phyloP scores from a whole-genome alignment of 345 rosid genomes.

The Alliaria petiolata region DNA sequence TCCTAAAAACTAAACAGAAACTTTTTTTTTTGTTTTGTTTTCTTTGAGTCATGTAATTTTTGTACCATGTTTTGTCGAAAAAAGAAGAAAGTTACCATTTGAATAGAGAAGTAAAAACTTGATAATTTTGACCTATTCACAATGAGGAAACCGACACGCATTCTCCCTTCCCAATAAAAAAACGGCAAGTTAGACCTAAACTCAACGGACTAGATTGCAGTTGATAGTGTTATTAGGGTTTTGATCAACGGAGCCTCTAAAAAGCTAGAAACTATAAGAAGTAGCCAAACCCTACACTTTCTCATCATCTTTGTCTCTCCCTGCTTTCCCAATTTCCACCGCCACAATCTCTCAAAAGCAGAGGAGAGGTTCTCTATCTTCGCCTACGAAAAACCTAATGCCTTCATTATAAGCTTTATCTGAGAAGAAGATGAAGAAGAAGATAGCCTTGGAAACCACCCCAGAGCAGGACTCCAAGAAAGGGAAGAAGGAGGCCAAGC shows the following conservation, averaged over 20 bases:
- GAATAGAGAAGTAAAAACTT: not conserved
- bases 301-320: slow-evolving; percentile 8
- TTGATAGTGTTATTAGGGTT: slow-evolving; percentile 5
- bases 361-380: slow-evolving; percentile 13
- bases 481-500: slow-evolving; percentile 36
- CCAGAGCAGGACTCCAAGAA: slow-evolving; percentile 45
- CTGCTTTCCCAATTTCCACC: slow-evolving; percentile 2
- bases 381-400: slow-evolving; percentile 30
- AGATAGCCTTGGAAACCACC: slow-evolving; percentile 31
- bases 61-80: not conserved
- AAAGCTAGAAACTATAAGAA: not conserved
- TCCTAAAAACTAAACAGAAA: not conserved
- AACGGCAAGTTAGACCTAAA: slow-evolving; percentile 8
- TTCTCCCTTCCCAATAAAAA: not conserved
- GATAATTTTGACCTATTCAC: not conserved
- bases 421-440: slow-evolving; percentile 72
- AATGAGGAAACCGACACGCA: not conserved
- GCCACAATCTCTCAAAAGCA: slow-evolving; percentile 14
- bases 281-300: not conserved
- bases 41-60: not conserved
- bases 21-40: not conserved
- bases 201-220: slow-evolving; percentile 14
- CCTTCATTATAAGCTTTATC: slow-evolving; percentile 50
- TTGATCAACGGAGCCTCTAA: not conserved
- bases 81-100: not conserved